These are phyloP conservation scores for Centrapalus pauciflorus DNA, from an alignment of 129 eudicot species.

Conservation along the genomic window DNA sequence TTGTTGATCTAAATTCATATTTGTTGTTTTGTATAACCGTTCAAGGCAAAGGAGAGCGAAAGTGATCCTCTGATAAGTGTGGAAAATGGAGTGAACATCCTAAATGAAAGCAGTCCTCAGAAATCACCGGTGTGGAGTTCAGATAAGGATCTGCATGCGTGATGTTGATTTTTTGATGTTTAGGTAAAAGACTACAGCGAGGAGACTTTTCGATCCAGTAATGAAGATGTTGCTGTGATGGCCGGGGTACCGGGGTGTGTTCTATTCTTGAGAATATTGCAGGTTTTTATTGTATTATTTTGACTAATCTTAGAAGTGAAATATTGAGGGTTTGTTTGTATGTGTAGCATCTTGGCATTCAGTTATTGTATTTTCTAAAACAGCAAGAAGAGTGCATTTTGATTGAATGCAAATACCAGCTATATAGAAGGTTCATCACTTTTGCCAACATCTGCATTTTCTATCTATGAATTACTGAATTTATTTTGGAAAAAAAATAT, in stretches of 20 bases:
- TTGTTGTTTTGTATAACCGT: not conserved
- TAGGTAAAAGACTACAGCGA: not conserved
- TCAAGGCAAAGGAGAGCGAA: constrained; percentile 6
- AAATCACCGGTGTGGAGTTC: constrained; percentile 6
- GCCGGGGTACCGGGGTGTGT: not conserved
- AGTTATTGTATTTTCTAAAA: not conserved
- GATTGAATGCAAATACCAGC: not conserved
- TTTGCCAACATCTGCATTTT: no score
- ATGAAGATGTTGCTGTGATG: constrained; percentile 19
- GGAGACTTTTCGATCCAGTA: not conserved
- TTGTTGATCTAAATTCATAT: no score
- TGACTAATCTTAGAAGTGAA: not conserved
- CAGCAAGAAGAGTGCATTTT: not conserved
- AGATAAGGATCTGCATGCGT: constrained; percentile 8
- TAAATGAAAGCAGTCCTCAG: not conserved
- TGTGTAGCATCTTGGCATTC: not conserved
- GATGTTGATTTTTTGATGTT: not conserved
- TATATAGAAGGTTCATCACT: no score
- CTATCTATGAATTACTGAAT: no score
- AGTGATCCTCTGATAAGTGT: constrained; percentile 3
- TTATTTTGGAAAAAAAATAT: no score
- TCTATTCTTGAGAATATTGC: not conserved
- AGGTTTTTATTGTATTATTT: not conserved
- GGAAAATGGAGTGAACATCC: not conserved
- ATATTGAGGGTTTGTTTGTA: not conserved